These are phyloP conservation scores for Priceomyces haplophilus DNA, from an alignment of 805 yeast species.

Conservation along the genomic window DNA sequence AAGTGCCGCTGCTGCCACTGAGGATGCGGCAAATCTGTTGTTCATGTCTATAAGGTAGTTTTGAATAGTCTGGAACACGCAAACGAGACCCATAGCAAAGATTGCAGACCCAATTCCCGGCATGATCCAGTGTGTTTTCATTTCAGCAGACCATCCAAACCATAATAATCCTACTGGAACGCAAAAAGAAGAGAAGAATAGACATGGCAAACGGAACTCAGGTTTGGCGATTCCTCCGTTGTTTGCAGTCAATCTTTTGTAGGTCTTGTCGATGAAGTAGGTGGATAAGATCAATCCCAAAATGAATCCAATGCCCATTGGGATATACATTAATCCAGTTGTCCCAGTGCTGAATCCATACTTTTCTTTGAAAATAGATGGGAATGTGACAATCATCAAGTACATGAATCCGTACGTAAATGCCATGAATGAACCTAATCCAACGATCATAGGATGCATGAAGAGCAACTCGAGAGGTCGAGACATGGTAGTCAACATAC, in stretches of 20 bases:
- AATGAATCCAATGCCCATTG: constrained; percentile 37
- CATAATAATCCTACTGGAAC: constrained; percentile 37
- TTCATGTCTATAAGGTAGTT: constrained; percentile 40
- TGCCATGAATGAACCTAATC: constrained; percentile 42
- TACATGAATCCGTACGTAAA: constrained; percentile 42
- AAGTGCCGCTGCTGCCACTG: constrained; percentile 42
- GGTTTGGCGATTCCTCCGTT: constrained; percentile 37
- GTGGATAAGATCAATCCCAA: constrained; percentile 35
- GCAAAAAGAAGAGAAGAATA: constrained; percentile 29
- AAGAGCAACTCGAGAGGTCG: constrained; percentile 33
- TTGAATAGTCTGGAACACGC: constrained; percentile 38
- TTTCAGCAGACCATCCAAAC: constrained; percentile 41
- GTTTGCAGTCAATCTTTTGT: constrained; percentile 19
- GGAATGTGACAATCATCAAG: constrained; percentile 39
- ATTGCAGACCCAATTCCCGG: constrained; percentile 36
- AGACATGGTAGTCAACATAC: constrained; percentile 23
- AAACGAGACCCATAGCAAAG: constrained; percentile 35
- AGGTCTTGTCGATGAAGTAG: constrained; percentile 21
- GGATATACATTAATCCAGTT: constrained; percentile 37
- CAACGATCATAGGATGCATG: constrained; percentile 38
- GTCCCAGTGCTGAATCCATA: constrained; percentile 33
- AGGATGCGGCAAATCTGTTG: constrained; percentile 33
- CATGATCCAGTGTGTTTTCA: constrained; percentile 36
- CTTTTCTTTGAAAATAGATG: constrained; percentile 25
- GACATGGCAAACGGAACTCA: constrained; percentile 36